Evolutionary conservation across 768 basidiomycete species (phyloP), one percentile per base, ranked within the genome.

Genomic region (Leucosporidium creatinivorum): DNA sequence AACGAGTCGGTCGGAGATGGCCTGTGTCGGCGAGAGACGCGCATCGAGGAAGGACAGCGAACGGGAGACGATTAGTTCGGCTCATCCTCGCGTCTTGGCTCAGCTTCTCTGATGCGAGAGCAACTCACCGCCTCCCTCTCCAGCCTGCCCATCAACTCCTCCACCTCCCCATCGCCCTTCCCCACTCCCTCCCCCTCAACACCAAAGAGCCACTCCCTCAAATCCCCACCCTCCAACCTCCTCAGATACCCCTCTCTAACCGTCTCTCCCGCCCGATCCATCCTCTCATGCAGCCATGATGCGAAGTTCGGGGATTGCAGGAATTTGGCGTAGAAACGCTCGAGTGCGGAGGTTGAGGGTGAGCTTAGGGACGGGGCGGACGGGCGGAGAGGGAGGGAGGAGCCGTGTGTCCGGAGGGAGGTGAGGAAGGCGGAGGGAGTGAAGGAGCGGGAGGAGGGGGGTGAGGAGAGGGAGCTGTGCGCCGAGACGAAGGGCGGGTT

Each of bases 281-380:
- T 50, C 48, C 60, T 26, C 6, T 30, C 23, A 23, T 51, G 28
- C 48, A 61, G 25, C 60, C 60, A 61, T 3, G 2, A 13, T 15
- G 21, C 48, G 21, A 61, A 61, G 23, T 61, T 31, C 21, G 60
- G 60, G 8, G 21, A n/a, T 12, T 12, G 31, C 1, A 68, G 8
- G 36, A 64, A 68, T 9, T 55, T 52, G 17, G 12, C 0, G 54
- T 68, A 72, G 55, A 72, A 68, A 9, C 70, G 51, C 31, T 72
- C 70, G 47, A 47, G 10, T 0, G 67, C 15, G 10, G 57, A 52
- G 1, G 50, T 50, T 0, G 50, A 33, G 18, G 63, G 51, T 13
- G 62, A 57, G 1, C 58, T 55, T 57, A 68, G 61, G 18, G 25
- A 30, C 1, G 67, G 36, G 6, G 66, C 61, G 7, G 58, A 28